Evolutionary conservation across 2,329 filamentous ascomycete species (phyloP).

Genomic region (Nothophaeocryptopus gaeumannii): DNA sequence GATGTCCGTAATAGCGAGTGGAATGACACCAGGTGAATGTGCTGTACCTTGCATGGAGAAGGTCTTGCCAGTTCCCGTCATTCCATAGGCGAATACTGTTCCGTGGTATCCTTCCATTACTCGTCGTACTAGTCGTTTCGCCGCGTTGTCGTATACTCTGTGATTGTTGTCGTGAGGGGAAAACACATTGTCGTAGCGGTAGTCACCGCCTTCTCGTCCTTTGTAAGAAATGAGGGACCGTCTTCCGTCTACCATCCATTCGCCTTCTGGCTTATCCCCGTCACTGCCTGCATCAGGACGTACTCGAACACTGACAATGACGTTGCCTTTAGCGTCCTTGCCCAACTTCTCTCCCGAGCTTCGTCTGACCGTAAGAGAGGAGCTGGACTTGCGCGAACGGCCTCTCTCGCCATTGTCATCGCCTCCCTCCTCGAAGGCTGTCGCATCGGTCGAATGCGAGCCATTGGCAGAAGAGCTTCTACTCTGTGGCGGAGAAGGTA

Average conservation of each 20-base stretch:
- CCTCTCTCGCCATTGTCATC: slow-evolving; percentile 51
- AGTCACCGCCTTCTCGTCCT: slow-evolving; percentile 88
- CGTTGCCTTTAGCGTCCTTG: slow-evolving; percentile 86
- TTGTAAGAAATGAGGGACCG: slow-evolving; percentile 77
- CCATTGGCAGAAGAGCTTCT: slow-evolving; percentile 88
- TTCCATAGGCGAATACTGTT: slow-evolving; percentile 97
- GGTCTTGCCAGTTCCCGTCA: slow-evolving; percentile 98
- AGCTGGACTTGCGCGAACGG: slow-evolving; percentile 38
- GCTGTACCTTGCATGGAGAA: slow-evolving; percentile 99
- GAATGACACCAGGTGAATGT: slow-evolving; percentile 92
- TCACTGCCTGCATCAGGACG: slow-evolving; percentile 73
- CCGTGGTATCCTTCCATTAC: slow-evolving; percentile 99
- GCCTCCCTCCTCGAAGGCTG: slow-evolving; percentile 76
- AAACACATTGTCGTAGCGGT: slow-evolving; percentile 97
- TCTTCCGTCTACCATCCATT: slow-evolving; percentile 89
- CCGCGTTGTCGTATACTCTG: slow-evolving; percentile 88
- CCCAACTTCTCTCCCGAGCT: slow-evolving; percentile 34
- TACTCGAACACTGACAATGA: slow-evolving; percentile 91
- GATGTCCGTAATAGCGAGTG: slow-evolving; percentile 94
- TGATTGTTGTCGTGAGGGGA: slow-evolving; percentile 90
- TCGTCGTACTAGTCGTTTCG: slow-evolving; percentile 87
- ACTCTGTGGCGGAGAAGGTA: slow-evolving; percentile 81
- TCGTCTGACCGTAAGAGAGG: neutral
- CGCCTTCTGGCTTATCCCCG: slow-evolving; percentile 63
- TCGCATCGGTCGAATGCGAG: slow-evolving; percentile 86